Evolutionary conservation across 2,329 filamentous ascomycete species (phyloP).

Genomic region (Geosmithia flava): DNA sequence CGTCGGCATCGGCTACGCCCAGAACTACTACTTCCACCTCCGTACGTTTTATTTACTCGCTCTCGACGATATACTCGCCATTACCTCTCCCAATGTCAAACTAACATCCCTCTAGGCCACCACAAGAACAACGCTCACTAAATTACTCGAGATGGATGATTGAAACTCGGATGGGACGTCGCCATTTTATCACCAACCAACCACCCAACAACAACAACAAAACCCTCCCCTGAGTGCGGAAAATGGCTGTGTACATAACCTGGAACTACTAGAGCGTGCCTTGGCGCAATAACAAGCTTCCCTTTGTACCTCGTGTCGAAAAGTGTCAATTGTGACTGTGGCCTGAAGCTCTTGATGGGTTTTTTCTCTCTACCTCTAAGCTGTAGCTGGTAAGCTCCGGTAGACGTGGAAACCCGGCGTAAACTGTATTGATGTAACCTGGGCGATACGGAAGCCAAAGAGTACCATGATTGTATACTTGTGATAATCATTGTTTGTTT

Average conservation of each 20-base stretch:
- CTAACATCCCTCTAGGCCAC: constrained; percentile 62
- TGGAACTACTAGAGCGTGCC: constrained; percentile 25
- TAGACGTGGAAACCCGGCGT: too few relatives aligned
- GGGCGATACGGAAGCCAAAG: too few relatives aligned
- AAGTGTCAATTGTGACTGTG: not conserved
- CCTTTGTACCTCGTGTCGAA: constrained; percentile 12
- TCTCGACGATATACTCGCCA: not conserved
- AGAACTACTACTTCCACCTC: constrained; percentile 99
- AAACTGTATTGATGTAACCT: too few relatives aligned
- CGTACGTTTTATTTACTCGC: constrained; percentile 48
- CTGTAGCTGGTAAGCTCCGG: not conserved
- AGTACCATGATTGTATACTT: too few relatives aligned
- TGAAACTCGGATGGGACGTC: not conserved
- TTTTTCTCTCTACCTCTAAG: not conserved
- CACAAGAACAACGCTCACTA: constrained; percentile 99
- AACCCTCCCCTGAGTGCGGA: not conserved
- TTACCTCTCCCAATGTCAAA: not conserved
- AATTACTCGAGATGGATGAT: constrained; percentile 10
- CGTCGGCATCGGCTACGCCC: constrained; percentile 76
- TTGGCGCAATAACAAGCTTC: constrained; percentile 20
- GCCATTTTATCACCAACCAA: not conserved
- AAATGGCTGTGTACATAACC: constrained; percentile 28
- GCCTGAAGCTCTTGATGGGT: not conserved
- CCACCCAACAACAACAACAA: not conserved
- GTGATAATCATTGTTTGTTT: too few relatives aligned